These are phyloP conservation scores for Lachancea nothofagi DNA, from an alignment of 805 yeast species.

Conservation along the genomic window DNA sequence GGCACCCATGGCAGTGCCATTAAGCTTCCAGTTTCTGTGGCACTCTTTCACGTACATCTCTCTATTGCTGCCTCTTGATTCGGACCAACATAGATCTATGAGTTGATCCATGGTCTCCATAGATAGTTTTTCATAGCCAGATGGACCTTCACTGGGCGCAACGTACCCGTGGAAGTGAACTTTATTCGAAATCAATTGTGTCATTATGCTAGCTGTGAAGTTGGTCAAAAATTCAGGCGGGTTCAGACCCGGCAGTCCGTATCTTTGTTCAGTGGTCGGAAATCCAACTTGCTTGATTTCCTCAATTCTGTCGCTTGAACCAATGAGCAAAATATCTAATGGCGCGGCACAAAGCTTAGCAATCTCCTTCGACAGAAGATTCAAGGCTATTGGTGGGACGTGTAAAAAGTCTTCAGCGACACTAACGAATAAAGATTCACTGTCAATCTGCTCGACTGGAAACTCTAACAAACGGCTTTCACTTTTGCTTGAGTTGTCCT, in stretches of 20 bases:
- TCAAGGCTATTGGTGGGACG: conserved; percentile 34
- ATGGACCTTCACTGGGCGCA: conserved; percentile 55
- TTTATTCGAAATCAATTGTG: conserved; percentile 22
- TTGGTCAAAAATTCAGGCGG: conserved; percentile 66
- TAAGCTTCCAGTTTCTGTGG: conserved; percentile 28
- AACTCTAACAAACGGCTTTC: conserved; percentile 1
- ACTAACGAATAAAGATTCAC: conserved; percentile 17
- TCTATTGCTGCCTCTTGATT: conserved; percentile 10
- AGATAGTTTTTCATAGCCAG: conserved; percentile 51
- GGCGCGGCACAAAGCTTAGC: conserved; percentile 12
- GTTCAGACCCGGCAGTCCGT: conserved; percentile 28
- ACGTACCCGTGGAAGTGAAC: conserved; percentile 17
- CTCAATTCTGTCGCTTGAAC: conserved; percentile 28
- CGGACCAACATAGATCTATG: conserved; percentile 18
- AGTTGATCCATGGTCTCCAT: conserved; percentile 25
- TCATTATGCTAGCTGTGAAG: conserved; percentile 41
- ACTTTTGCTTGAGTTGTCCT: background rate
- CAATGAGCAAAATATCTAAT: conserved; percentile 17
- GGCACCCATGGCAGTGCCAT: conserved; percentile 28
- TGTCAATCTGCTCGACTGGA: conserved; percentile 4
- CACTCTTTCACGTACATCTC: conserved; percentile 20
- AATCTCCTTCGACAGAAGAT: conserved; percentile 27
- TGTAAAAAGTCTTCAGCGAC: conserved; percentile 29
- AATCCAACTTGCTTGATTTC: conserved; percentile 20
- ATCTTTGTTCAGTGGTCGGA: conserved; percentile 16